phyloP scores from a whole-genome alignment of 2,329 filamentous ascomycete genomes.

The Ampelomyces quisqualis region DNA sequence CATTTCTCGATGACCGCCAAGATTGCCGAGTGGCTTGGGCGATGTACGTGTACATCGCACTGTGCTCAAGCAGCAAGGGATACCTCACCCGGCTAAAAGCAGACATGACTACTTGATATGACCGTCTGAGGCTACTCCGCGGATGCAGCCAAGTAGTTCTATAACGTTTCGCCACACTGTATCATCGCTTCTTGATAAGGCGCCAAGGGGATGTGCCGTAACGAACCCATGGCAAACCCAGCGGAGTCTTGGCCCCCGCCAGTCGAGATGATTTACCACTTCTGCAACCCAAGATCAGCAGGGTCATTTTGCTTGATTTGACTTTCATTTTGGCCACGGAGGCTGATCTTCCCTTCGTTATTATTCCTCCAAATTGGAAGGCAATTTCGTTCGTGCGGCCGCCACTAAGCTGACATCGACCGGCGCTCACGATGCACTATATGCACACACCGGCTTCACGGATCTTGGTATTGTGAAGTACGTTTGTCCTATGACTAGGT shows the following conservation, averaged over 20 bases:
- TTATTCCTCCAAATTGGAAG: background rate
- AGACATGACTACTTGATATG: background rate
- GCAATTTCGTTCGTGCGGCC: too few relatives aligned
- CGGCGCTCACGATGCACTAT: too few relatives aligned
- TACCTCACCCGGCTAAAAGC: background rate
- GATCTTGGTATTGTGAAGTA: too few relatives aligned
- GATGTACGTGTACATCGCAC: conserved; percentile 9
- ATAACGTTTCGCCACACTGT: conserved; percentile 5
- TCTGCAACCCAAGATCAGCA: conserved; percentile 9
- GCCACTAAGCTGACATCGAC: too few relatives aligned
- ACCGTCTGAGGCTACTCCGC: background rate
- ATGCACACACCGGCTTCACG: too few relatives aligned
- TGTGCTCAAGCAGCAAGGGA: too few relatives aligned
- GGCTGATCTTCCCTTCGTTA: background rate
- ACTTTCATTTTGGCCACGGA: conserved; percentile 3
- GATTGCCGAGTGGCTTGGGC: conserved; percentile 11
- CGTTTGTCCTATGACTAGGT: too few relatives aligned
- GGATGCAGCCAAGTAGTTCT: background rate
- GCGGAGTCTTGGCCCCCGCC: conserved; percentile 22
- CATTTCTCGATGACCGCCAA: conserved; percentile 12
- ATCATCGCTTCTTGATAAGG: background rate
- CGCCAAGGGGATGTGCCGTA: conserved; percentile 9
- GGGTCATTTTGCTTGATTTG: conserved; percentile 16
- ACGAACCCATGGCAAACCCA: conserved; percentile 9
- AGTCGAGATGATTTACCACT: conserved; percentile 7